These are phyloP conservation scores for Ilex asprella DNA, from an alignment of 257 asterid genomes.

Conservation along the genomic window DNA sequence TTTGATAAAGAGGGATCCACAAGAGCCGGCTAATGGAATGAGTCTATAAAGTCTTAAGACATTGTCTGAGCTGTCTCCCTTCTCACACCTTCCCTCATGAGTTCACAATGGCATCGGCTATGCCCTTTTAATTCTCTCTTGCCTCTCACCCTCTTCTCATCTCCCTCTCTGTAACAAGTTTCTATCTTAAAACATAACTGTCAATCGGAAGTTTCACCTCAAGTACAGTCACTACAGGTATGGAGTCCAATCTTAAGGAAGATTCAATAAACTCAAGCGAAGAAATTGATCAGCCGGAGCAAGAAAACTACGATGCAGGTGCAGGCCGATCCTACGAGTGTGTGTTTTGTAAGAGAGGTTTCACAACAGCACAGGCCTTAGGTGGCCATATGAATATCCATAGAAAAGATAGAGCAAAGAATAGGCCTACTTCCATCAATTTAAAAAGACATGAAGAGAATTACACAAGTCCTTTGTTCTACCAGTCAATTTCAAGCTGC, in stretches of 20 bases:
- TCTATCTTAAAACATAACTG: too few species aligned
- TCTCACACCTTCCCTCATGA: too few species aligned
- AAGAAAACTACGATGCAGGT: constrained; percentile 26
- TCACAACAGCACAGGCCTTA: constrained; percentile 82
- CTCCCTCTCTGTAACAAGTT: background rate
- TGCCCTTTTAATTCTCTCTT: too few species aligned
- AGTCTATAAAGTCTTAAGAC: background rate
- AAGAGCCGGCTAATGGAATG: background rate
- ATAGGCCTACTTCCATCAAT: constrained; percentile 21
- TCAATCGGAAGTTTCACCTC: background rate
- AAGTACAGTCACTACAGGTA: background rate
- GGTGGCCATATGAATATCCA: constrained; percentile 93
- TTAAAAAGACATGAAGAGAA: constrained; percentile 12
- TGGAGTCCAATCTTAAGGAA: constrained; percentile 30
- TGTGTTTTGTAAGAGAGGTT: constrained; percentile 75
- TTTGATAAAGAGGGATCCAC: background rate
- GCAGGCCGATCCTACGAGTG: constrained; percentile 66
- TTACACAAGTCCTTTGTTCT: constrained; percentile 9
- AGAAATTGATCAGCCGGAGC: constrained; percentile 13
- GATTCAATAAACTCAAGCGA: constrained; percentile 19
- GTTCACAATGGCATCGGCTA: too few species aligned
- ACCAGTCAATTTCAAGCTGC: constrained; percentile 8
- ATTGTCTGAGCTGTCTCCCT: background rate
- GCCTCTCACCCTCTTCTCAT: background rate
- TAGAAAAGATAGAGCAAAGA: constrained; percentile 47